These are phyloP conservation scores for Diplodia seriata DNA, from an alignment of 2,329 filamentous ascomycete species.

Conservation along the genomic window DNA sequence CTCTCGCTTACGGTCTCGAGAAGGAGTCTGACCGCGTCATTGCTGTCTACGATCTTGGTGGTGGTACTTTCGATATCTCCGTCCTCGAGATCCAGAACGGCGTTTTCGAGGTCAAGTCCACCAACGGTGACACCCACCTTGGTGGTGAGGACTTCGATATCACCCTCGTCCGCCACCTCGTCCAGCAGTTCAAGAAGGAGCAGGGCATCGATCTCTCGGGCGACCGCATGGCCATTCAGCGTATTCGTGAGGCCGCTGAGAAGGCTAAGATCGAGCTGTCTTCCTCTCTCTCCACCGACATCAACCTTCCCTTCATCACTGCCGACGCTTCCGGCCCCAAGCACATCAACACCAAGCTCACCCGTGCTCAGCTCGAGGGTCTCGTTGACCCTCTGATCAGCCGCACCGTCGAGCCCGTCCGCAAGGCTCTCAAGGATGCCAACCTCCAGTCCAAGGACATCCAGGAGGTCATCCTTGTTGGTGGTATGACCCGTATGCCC, in stretches of 20 bases:
- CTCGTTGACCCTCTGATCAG: constrained; percentile 89
- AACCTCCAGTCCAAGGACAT: constrained; percentile 90
- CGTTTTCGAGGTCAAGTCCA: constrained; percentile 99
- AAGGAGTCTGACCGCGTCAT: constrained; percentile 90
- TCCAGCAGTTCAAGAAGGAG: constrained; percentile 96
- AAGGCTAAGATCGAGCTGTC: constrained; percentile 99
- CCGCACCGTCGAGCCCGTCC: constrained; percentile 87
- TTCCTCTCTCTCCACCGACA: constrained; percentile 92
- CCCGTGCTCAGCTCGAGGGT: constrained; percentile 88
- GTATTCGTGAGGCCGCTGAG: constrained; percentile 97
- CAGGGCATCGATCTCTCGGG: constrained; percentile 86
- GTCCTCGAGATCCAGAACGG: constrained; percentile 96
- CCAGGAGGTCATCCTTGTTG: constrained; percentile 96
- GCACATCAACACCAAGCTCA: constrained; percentile 97
- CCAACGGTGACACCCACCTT: constrained; percentile 97
- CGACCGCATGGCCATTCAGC: constrained; percentile 98
- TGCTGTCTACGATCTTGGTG: constrained; percentile 96
- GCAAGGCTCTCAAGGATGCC: constrained; percentile 97
- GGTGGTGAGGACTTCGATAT: constrained; percentile 99
- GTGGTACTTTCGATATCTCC: constrained; percentile 99
- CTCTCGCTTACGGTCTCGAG: constrained; percentile 93
- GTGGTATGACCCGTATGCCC: constrained; percentile 99
- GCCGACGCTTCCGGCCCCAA: constrained; percentile 94
- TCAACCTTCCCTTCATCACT: constrained; percentile 98
- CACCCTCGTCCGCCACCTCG: constrained; percentile 88